Base-by-base conservation (phyloP, 257 asterid genomes). In the Nicotiana knightiana region DNA sequence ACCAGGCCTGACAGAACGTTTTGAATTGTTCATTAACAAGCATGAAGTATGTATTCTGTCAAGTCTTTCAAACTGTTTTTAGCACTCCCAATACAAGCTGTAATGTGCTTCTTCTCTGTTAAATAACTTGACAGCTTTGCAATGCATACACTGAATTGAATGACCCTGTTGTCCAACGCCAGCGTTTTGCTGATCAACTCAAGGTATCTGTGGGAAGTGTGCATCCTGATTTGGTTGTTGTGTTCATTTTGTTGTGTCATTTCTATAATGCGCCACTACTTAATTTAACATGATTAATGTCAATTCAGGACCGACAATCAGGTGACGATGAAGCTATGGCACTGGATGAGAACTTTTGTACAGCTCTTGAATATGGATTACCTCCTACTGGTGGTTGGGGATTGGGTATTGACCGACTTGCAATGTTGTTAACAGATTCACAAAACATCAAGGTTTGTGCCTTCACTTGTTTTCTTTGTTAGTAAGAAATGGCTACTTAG, bases 371-470 rank as follows among this genome's bases (percentile, higher is more conserved):
- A 85, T 95, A 93, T 83, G 99, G 98, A 54, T 86, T 95, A 65
- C 98, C 97, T 82, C 99, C 99, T 32, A 93, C 99, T 76, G 97
- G 94, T 81, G 98, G 99, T 9, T 95, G 99, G 99, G 99, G 99
- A 70, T 73, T 95, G 85, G 99, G 99, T 33, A 91, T 95, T 81
- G 99, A 93, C 84, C 92, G 98, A n/a, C 76, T 95, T 9, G 79
- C 97, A 1, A 95, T 95, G 99, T 67, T 93, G 86, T 85, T 95
- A 87, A 93, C 98, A 13, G 98, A 95, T 82, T 93, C 98, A 43
- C 99, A 93, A 89, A 95, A 95, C 85, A 95, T 95, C 81, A 95
- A 95, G 99, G 98, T 92, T 48, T 57, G 78, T 30, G 17, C 13
- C 51, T 6, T 54, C 58, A 18, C 15, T 43, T 77, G 59, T 13